A percentile compares a stretch with the other conserved stretches of the same genome.
Conservation (phyloP, 106 monocot species). For the Dendrobium catenatum region DNA sequence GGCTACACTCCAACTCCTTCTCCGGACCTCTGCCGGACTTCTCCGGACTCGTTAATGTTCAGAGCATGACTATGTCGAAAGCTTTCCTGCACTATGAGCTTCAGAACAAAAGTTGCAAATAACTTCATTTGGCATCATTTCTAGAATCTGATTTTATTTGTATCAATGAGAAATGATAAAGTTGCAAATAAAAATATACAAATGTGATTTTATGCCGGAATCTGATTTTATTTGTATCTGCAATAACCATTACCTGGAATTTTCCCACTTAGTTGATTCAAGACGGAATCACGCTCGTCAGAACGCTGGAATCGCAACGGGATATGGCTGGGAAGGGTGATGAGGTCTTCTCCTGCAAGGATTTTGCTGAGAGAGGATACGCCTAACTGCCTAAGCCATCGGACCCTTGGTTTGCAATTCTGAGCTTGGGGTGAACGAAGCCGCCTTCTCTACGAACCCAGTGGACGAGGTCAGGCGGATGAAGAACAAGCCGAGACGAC, state of each 20-base stretch:
- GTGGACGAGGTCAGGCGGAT: too few relatives aligned
- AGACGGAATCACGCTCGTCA: conserved; percentile 27
- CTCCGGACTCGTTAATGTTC: conserved; percentile 14
- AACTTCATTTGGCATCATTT: too few relatives aligned
- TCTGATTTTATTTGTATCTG: background rate
- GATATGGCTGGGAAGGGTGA: conserved; percentile 64
- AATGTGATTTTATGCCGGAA: too few relatives aligned
- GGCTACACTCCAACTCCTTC: conserved; percentile 59
- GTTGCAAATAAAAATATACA: too few relatives aligned
- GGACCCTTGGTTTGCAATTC: conserved; percentile 23
- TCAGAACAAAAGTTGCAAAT: too few relatives aligned
- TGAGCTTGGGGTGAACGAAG: conserved; percentile 78
- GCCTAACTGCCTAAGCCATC: conserved; percentile 31
- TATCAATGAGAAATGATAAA: too few relatives aligned
- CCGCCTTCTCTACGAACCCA: conserved; percentile 30
- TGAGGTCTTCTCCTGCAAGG: conserved; percentile 52
- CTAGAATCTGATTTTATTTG: too few relatives aligned
- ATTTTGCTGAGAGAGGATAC: conserved; percentile 32
- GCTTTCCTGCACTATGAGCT: too few relatives aligned
- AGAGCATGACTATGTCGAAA: too few relatives aligned
- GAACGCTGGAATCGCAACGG: conserved; percentile 44
- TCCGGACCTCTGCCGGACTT: conserved; percentile 54
- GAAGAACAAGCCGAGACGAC: too few relatives aligned
- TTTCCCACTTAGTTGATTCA: conserved; percentile 35
- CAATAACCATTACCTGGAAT: conserved; percentile 53